These are phyloP conservation scores for Pulicaria dysenterica DNA, from an alignment of 129 eudicot species.

Conservation along the genomic window DNA sequence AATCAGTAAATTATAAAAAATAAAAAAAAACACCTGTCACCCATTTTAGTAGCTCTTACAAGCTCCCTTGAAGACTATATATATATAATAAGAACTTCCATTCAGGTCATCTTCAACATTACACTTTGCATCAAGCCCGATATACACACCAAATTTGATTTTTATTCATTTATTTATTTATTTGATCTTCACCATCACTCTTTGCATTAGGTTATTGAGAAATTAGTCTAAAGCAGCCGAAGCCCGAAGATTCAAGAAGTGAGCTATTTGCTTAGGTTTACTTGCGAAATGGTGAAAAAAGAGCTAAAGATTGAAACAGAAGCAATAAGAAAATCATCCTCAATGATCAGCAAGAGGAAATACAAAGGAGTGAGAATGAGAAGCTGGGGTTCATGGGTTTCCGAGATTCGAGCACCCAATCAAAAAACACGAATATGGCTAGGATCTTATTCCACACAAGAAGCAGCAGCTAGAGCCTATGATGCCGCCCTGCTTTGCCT, in stretches of 20 bases:
- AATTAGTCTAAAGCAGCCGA: not conserved
- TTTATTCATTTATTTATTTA: conserved; percentile 12
- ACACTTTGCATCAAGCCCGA: conserved; percentile 22
- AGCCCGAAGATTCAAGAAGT: not conserved
- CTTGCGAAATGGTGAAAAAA: conserved; percentile 32
- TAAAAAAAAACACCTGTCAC: conserved; percentile 33
- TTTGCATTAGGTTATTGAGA: not conserved
- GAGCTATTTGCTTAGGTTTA: not conserved
- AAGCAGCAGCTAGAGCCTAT: conserved; percentile 96
- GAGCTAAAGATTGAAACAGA: conserved; percentile 21
- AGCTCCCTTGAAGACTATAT: conserved; percentile 40
- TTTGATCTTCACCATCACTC: not conserved
- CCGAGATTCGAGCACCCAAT: conserved; percentile 89
- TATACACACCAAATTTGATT: conserved; percentile 17
- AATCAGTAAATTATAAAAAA: not conserved
- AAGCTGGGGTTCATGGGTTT: conserved; percentile 97
- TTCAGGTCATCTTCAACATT: conserved; percentile 35
- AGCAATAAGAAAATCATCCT: conserved; percentile 17
- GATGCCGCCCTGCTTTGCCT: conserved; percentile 92
- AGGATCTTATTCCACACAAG: conserved; percentile 89
- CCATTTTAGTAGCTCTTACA: conserved; percentile 32
- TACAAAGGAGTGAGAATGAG: conserved; percentile 97
- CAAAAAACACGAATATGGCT: conserved; percentile 94
- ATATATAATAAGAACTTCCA: conserved; percentile 28
- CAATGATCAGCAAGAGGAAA: conserved; percentile 53